Evolutionary conservation across 2,329 filamentous ascomycete species (phyloP).

Genomic region (Cordyceps tenuipes): DNA sequence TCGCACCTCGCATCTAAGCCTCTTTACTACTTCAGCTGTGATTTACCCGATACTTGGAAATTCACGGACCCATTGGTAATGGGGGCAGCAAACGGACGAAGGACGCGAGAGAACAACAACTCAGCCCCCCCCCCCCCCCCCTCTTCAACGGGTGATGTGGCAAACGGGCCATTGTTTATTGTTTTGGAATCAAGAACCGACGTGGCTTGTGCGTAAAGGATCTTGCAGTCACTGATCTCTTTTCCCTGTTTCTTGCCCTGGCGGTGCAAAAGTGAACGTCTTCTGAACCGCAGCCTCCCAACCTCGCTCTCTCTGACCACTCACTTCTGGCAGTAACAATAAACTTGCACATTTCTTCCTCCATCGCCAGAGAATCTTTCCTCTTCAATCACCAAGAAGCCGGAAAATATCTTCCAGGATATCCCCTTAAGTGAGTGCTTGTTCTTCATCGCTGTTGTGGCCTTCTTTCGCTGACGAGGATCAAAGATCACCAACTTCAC

Average conservation of each 20-base stretch:
- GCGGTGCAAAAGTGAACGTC: not conserved
- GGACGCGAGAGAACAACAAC: not conserved
- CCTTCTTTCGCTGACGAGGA: not conserved
- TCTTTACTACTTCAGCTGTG: not conserved
- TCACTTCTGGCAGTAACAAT: not conserved
- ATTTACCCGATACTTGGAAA: not conserved
- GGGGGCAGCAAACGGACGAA: not conserved
- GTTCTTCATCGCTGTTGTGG: not conserved
- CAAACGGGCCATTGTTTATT: constrained; percentile 6
- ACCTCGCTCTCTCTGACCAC: not conserved
- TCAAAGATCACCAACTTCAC: not conserved
- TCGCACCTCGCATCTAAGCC: not conserved
- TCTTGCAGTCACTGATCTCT: not conserved
- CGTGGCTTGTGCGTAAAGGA: constrained; percentile 4
- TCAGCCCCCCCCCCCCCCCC: too few relatives aligned
- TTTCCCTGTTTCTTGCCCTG: not conserved
- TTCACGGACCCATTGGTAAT: too few relatives aligned
- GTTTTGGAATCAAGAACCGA: not conserved
- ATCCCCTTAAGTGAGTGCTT: not conserved
- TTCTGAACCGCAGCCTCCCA: not conserved
- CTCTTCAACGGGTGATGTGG: too few relatives aligned
- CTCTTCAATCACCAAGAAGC: not conserved
- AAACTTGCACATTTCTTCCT: not conserved
- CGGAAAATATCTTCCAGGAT: not conserved
- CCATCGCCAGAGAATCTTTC: not conserved